A percentile compares a stretch with the other conserved stretches of the same genome.
Evolutionary conservation across 768 basidiomycete species (phyloP).

Genomic region (Tylopilus sp.): DNA sequence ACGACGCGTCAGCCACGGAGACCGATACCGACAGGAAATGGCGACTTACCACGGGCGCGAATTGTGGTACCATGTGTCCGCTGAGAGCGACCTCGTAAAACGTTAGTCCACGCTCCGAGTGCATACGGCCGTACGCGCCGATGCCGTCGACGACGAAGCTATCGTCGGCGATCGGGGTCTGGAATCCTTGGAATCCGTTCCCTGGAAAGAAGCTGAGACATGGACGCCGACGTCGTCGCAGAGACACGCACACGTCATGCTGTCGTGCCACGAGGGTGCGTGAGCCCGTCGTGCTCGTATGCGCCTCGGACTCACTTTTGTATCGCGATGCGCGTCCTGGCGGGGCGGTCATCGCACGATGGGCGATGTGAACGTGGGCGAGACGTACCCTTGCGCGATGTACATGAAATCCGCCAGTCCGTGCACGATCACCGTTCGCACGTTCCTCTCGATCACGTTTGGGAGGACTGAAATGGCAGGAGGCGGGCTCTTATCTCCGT

Average conservation of each 20-base stretch:
- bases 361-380: no score
- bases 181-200: constrained; percentile 71
- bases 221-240: no score
- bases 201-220: no score
- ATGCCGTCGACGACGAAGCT: constrained; percentile 70
- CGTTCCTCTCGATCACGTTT: constrained; percentile 72
- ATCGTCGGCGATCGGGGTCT: constrained; percentile 59
- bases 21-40: no score
- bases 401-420: constrained; percentile 71
- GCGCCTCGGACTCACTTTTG: constrained; percentile 65
- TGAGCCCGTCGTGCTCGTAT: no score
- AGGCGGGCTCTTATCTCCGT: constrained; percentile 58
- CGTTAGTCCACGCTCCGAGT: constrained; percentile 64
- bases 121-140: constrained; percentile 62
- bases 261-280: constrained; percentile 7
- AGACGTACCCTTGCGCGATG: constrained; percentile 66
- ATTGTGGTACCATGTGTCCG: constrained; percentile 77
- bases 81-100: constrained; percentile 64
- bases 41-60: constrained; percentile 52
- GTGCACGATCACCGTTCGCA: constrained; percentile 64
- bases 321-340: constrained; percentile 55
- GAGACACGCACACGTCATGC: constrained; percentile 45
- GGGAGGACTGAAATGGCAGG: constrained; percentile 65
- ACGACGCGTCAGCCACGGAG: neutral
- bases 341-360: no score